Evolutionary conservation across 2,329 filamentous ascomycete species (phyloP).

Genomic region (Pseudopyricularia javanii): DNA sequence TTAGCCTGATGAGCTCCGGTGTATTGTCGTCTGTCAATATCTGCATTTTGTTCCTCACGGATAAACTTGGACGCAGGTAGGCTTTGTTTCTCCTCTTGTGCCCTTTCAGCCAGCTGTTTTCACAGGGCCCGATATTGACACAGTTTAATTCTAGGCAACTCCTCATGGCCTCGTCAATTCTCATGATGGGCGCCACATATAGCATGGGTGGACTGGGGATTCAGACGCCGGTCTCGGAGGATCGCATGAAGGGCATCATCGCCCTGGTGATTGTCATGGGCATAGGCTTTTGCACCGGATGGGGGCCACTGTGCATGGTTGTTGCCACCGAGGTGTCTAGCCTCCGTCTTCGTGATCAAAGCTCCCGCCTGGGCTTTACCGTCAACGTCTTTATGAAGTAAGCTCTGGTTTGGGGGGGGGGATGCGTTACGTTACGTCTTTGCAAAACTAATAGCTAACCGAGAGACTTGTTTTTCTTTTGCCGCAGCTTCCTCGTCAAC

Average conservation of each 20-base stretch:
- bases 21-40: neutral
- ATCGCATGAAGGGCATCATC: neutral
- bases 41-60: neutral
- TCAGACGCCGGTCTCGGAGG: neutral
- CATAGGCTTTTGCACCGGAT: neutral
- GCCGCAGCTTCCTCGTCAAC: constrained; percentile 5
- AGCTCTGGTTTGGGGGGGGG: too few species aligned
- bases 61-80: neutral
- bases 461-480: too few species aligned
- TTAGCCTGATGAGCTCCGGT: neutral
- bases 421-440: neutral
- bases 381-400: too few species aligned
- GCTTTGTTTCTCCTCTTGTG: neutral
- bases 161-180: neutral
- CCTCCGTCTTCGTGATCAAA: neutral
- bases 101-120: neutral
- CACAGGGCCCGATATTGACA: neutral
- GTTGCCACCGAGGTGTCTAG: neutral
- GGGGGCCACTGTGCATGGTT: neutral
- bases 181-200: neutral
- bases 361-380: too few species aligned
- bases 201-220: neutral
- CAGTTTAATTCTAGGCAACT: neutral
- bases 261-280: neutral
- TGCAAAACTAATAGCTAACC: neutral